Evolutionary conservation across 2,329 filamentous ascomycete species (phyloP).

Genomic region (Juglanconis sp.): DNA sequence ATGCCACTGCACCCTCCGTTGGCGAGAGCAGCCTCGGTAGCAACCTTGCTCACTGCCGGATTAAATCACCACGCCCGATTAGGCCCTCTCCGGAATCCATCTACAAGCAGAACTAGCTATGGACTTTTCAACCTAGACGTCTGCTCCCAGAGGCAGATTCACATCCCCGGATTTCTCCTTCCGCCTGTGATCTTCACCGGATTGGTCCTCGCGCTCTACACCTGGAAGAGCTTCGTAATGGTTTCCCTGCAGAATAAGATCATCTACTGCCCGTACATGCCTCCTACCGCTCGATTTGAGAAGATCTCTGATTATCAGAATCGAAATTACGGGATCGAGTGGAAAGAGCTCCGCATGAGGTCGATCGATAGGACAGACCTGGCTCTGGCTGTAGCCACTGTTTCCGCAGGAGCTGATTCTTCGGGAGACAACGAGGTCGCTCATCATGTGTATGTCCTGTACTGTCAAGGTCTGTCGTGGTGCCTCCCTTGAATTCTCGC

Average conservation of each 20-base stretch:
- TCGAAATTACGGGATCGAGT: conserved; percentile 59
- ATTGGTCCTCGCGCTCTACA: conserved; percentile 62
- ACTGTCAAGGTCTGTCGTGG: conserved; percentile 48
- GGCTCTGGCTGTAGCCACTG: conserved; percentile 53
- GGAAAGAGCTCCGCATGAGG: conserved; percentile 61
- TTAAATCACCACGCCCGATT: neutral
- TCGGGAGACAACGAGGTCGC: neutral
- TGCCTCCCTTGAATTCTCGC: no score
- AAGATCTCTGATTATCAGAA: conserved; percentile 60
- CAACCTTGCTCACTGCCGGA: neutral
- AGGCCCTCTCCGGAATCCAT: neutral
- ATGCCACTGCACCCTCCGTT: neutral
- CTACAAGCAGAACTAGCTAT: neutral
- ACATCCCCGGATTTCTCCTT: conserved; percentile 46
- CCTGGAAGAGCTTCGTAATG: conserved; percentile 69
- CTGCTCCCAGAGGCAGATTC: conserved; percentile 28
- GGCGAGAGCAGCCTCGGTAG: neutral
- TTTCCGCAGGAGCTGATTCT: conserved; percentile 24
- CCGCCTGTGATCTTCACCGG: conserved; percentile 66
- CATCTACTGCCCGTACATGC: conserved; percentile 75
- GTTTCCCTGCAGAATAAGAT: conserved; percentile 77
- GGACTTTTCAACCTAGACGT: neutral
- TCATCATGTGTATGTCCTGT: conserved; percentile 49
- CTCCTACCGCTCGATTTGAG: conserved; percentile 67
- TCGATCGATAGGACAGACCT: conserved; percentile 65